Evolutionary conservation across 164 flowering plant genomes (phyloP).

Genomic region (Buxus sempervirens): DNA sequence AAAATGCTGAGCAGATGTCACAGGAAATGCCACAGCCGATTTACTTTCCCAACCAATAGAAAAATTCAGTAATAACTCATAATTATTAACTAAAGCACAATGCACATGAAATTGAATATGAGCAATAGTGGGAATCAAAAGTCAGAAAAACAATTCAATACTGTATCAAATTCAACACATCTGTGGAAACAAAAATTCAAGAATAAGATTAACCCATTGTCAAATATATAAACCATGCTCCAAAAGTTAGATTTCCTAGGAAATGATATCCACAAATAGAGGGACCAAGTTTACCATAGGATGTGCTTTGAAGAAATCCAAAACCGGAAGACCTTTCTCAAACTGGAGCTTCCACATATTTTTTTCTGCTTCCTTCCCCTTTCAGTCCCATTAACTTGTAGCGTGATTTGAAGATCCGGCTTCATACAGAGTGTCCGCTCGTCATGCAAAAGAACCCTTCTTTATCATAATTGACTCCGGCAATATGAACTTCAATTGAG

Average conservation of each 20-base stretch:
- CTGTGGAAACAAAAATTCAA: neutral
- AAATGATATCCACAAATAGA: neutral
- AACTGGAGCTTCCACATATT: conserved; percentile 22
- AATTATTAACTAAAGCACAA: too few relatives aligned
- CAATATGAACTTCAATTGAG: conserved; percentile 71
- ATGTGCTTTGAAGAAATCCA: conserved; percentile 49
- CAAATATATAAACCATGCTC: neutral
- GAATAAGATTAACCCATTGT: neutral
- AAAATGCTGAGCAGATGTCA: too few relatives aligned
- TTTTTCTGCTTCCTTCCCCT: conserved; percentile 22
- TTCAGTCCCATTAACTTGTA: conserved; percentile 38
- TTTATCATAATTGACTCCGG: conserved; percentile 62
- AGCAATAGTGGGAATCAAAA: neutral
- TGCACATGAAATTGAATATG: too few relatives aligned
- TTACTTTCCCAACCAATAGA: too few relatives aligned
- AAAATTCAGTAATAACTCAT: too few relatives aligned
- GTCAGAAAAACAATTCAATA: neutral
- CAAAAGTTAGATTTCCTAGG: neutral
- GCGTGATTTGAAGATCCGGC: conserved; percentile 55
- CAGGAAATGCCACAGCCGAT: too few relatives aligned
- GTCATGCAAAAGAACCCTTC: conserved; percentile 46
- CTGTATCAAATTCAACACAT: neutral
- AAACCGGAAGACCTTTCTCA: conserved; percentile 58
- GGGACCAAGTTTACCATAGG: conserved; percentile 53
- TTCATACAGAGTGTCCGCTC: conserved; percentile 72